Percentiles rank a stretch among this genome's conserved stretches.
These are phyloP conservation scores for Globisporangium abappressorium DNA, from an alignment of 352 stramenopile species.

Conservation along the genomic window DNA sequence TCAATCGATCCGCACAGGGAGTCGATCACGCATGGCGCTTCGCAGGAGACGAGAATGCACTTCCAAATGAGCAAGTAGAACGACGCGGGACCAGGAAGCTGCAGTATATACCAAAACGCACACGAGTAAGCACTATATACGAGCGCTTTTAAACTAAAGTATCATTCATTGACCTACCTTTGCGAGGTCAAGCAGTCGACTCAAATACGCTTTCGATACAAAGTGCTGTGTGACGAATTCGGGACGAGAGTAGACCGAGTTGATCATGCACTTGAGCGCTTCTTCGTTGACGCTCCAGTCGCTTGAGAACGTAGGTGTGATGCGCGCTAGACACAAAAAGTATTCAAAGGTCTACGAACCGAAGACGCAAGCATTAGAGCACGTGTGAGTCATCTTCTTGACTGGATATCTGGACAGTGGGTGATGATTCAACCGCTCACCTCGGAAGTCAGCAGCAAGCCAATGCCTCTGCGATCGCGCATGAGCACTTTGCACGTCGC, in stretches of 20 bases:
- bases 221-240: slow-evolving; percentile 46
- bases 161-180: neutral
- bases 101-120: neutral
- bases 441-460: slow-evolving; percentile 45
- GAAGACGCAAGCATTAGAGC: slow-evolving; percentile 2
- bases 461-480: slow-evolving; percentile 60
- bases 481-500: slow-evolving; percentile 55
- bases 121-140: neutral
- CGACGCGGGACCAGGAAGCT: slow-evolving; percentile 24
- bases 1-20: slow-evolving; percentile 29
- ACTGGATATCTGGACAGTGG: neutral
- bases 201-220: slow-evolving; percentile 20
- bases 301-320: neutral
- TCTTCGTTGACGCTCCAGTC: slow-evolving; percentile 38
- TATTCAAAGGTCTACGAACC: slow-evolving; percentile 30
- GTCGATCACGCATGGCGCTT: slow-evolving; percentile 28
- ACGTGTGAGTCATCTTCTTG: neutral
- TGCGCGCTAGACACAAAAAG: slow-evolving; percentile 31
- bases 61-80: slow-evolving; percentile 64
- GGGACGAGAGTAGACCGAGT: slow-evolving; percentile 56
- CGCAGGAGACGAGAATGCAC: slow-evolving; percentile 47
- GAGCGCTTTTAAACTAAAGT: neutral
- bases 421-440: slow-evolving; percentile 12
- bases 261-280: slow-evolving; percentile 68
- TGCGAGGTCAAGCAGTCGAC: slow-evolving; percentile 30